Percentiles rank a stretch among this genome's conserved stretches.
These are phyloP conservation scores for Oryza rufipogon DNA, from an alignment of 176 grass and related monocot genomes.

Conservation along the genomic window DNA sequence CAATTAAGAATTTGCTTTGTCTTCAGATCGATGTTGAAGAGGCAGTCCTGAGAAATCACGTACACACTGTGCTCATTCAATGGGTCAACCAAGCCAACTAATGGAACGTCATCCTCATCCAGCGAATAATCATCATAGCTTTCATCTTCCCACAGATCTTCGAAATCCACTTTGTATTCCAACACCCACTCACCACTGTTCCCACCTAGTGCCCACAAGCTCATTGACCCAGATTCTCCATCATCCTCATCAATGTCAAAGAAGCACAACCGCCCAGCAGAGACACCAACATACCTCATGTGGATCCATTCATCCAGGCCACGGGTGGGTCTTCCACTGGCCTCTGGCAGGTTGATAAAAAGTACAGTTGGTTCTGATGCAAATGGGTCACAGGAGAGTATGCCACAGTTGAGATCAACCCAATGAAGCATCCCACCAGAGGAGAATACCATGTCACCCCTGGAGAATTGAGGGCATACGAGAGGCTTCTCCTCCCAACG, in stretches of 20 bases:
- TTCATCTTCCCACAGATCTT: neutral
- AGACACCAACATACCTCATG: neutral
- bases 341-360: neutral
- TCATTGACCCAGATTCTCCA: neutral
- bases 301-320: neutral
- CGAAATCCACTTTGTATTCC: neutral
- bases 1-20: neutral
- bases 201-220: neutral
- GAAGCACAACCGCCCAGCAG: neutral
- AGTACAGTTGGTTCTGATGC: neutral
- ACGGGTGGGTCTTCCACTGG: neutral
- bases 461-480: neutral
- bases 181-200: neutral
- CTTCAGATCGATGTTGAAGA: neutral
- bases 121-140: neutral
- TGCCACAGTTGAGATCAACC: neutral
- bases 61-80: neutral
- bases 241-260: neutral
- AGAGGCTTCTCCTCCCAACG: conserved; percentile 1
- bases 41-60: neutral
- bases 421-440: neutral
- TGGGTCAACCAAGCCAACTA: neutral
- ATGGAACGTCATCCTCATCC: neutral
- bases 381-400: neutral
- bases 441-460: neutral